Base-by-base conservation (phyloP, 257 asterid genomes). In the Petrea volubilis region DNA sequence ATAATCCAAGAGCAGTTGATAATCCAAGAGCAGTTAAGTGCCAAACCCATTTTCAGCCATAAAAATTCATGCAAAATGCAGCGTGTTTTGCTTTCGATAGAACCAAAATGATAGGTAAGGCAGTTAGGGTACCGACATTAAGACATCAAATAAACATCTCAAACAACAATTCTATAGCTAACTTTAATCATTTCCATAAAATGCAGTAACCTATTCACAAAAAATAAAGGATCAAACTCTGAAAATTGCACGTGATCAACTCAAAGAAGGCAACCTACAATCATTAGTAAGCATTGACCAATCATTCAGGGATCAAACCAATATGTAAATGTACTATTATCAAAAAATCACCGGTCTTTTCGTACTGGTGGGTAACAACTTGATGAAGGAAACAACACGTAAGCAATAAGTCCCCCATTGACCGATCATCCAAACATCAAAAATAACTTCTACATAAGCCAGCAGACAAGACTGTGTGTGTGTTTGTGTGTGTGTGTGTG, bases 371-470 rank as follows among this genome's bases (percentile, higher is more conserved):
- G 64, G 62, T 60, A 25, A 72, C 28, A 58, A 40, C 40, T 7
- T 12, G 44, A 53, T 55, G 44, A 27, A 28, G 56, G 38, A 44
- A 12, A 46, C 18, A 60, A 7, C 21, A 36, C 3, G 51, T 53
- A 60, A 34, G 17, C 59, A 33, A 58, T 7, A 61, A 56, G 56
- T 14, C 28, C 49, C 4, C 46, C 56, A 60, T 53, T 47, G 71
- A 70, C 67, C 59, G 60, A 70, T 62, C 84, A 90, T 57, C 80
- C 77, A 69, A 68, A 8, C 69, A 72, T 50, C 27, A 31, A 21
- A 59, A 13, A 17, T 0, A 70, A 21, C 6, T 25, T 4, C 17
- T 12, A 51, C 11, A 43, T 21, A 24, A 9, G n/a, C 28, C 38
- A n/a, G n/a, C n/a, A n/a, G n/a, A n/a, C n/a, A n/a, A n/a, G n/a